Evolutionary conservation across 352 stramenopile species (phyloP).

Genomic region (Phytophthora cajani): DNA sequence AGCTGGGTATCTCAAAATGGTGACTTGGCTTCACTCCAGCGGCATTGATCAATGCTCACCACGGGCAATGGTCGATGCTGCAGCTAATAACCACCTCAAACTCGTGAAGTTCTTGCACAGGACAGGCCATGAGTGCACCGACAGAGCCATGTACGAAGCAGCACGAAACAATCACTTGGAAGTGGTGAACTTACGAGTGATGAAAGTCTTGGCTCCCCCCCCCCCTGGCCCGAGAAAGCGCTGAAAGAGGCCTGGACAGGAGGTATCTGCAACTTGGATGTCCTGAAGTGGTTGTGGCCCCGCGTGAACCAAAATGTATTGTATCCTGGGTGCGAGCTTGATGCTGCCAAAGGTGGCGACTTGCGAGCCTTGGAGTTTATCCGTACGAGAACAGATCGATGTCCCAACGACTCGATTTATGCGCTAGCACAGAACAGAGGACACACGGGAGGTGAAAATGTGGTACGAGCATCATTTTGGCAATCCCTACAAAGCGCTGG

Average conservation of each 20-base stretch:
- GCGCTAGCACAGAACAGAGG: no score
- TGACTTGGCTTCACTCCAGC: no score
- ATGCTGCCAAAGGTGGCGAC: not conserved
- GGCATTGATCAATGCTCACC: no score
- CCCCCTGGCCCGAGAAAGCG: not conserved
- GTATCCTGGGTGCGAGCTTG: not conserved
- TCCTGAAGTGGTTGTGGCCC: no score
- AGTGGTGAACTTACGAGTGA: not conserved
- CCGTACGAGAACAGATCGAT: not conserved
- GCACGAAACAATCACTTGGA: not conserved
- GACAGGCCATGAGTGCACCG: not conserved
- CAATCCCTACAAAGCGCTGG: no score
- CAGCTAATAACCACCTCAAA: no score
- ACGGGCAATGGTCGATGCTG: no score
- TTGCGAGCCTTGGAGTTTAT: not conserved
- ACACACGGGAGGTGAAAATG: no score
- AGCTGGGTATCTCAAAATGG: no score
- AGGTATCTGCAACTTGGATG: no score
- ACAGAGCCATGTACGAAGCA: not conserved
- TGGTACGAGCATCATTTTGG: no score
- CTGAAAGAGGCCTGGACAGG: not conserved
- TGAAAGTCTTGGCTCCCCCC: not conserved
- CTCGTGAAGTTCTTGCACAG: not conserved
- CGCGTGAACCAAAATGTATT: no score
- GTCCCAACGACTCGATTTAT: not conserved